Evolutionary conservation across 768 basidiomycete genomes (phyloP), one percentile per base, ranked within the genome.

Genomic region (Xerocomus potaroensis): DNA sequence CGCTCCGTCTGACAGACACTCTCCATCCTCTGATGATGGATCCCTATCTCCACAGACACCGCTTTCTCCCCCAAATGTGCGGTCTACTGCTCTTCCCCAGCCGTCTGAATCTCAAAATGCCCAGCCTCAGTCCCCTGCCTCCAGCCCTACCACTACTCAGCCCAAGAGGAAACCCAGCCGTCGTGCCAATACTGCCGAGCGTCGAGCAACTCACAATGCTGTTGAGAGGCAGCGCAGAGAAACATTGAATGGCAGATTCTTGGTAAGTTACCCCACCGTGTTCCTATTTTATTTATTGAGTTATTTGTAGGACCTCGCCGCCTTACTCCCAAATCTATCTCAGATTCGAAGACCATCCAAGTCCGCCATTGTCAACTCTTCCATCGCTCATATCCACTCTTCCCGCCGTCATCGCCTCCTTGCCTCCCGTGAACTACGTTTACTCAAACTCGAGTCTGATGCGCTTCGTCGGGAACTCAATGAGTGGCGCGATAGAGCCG

Each of bases 171-270:
- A 95, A 67, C 81, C 90, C 45, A 81, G 79, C 60, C 78, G 91
- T 53, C 81, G 93, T 26, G 93, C 92, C 43, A 97, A 97, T 70
- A 97, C 94, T 43, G 94, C 93, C 42, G 95, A 97, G 66, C 89
- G 94, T 68, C 75, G 95, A 29, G 91, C 92, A 4, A 93, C 90
- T 18, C 95, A 99, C 72, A 99, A 98, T 65, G 95, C 96, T 26
- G 91, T 97, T 48, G 96, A 97, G 72, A 78, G 96, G 41, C 87
- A 88, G 61, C 79, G 95, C 39, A 74, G 95, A 41, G 95, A 98
- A 72, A 93, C 88, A 36, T 72, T 98, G 42, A 99, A 97, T 64
- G 81, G 87, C 43, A 79, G 92, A 48, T 98, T 98, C 74, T 72
- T 96, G 58, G 88, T 84, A 64, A 59, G 84, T 66, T 41, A 43